phyloP scores from a whole-genome alignment of 148 eudicot genomes.

The Vaccinium vitisidaea region DNA sequence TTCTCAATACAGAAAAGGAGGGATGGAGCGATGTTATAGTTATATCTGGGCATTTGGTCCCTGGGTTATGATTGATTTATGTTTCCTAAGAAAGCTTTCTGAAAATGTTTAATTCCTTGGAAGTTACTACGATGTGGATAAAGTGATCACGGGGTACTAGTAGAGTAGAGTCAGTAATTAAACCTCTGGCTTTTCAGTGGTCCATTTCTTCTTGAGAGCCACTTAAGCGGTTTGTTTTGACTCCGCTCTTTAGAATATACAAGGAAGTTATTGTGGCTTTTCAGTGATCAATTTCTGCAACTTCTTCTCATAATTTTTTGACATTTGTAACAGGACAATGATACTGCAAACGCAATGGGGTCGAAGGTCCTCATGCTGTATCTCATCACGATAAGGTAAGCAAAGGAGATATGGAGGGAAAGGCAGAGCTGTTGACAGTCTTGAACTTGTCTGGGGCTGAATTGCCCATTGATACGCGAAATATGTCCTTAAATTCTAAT shows the following conservation, averaged over 20 bases:
- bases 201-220: slow-evolving; percentile 7
- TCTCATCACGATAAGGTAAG: slow-evolving; percentile 31
- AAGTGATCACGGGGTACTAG: background rate
- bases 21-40: background rate
- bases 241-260: background rate
- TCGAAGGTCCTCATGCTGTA: slow-evolving; percentile 48
- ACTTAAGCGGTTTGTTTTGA: background rate
- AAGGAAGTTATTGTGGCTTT: slow-evolving; percentile 10
- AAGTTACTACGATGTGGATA: background rate
- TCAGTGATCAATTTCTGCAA: background rate
- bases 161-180: background rate
- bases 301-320: slow-evolving; percentile 12
- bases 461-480: slow-evolving; percentile 19
- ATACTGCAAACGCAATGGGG: slow-evolving; percentile 72
- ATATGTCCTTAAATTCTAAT: slow-evolving; percentile 22
- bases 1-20: background rate
- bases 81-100: background rate
- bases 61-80: background rate
- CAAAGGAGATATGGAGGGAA: slow-evolving; percentile 82
- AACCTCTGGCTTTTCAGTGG: background rate
- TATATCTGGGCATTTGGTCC: background rate
- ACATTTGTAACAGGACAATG: slow-evolving; percentile 52
- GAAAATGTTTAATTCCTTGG: background rate
- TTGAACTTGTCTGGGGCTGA: slow-evolving; percentile 54
- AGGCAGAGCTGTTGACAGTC: slow-evolving; percentile 56